Conservation (phyloP, 1,284 basidiomycete species). For the Xanthoconium separans region DNA sequence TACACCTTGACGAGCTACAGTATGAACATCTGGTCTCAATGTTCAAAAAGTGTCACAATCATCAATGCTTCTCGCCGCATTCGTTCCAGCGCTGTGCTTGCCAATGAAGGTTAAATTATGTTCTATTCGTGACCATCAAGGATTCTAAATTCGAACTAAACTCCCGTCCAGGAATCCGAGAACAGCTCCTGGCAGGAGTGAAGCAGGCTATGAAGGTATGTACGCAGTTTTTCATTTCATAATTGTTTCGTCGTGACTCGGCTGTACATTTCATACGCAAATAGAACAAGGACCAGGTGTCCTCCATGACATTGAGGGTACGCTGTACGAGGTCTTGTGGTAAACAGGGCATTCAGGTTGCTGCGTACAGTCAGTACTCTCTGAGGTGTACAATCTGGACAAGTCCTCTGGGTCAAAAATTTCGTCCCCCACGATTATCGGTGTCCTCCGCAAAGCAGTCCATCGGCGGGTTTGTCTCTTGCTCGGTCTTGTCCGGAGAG, state of each 20-base stretch:
- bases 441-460: conserved; percentile 58
- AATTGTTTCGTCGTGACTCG: neutral
- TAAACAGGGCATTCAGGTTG: neutral
- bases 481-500: neutral
- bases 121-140: neutral
- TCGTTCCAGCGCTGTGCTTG: conserved; percentile 12
- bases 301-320: conserved; percentile 63
- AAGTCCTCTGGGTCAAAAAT: conserved; percentile 48
- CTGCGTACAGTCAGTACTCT: conserved; percentile 54
- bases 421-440: conserved; percentile 43
- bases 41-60: conserved; percentile 10
- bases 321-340: conserved; percentile 16
- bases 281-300: conserved; percentile 53
- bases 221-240: neutral
- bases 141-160: neutral
- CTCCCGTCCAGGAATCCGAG: conserved; percentile 42
- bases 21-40: conserved; percentile 19
- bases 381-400: conserved; percentile 68
- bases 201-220: conserved; percentile 66
- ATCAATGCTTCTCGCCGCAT: conserved; percentile 6
- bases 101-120: conserved; percentile 23
- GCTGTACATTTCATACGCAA: conserved; percentile 7
- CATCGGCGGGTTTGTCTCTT: conserved; percentile 52
- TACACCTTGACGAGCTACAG: too few relatives aligned
- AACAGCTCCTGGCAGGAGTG: conserved; percentile 43